phyloP scores from a whole-genome alignment of 176 grass and related monocot species.

The Avena sativa region DNA sequence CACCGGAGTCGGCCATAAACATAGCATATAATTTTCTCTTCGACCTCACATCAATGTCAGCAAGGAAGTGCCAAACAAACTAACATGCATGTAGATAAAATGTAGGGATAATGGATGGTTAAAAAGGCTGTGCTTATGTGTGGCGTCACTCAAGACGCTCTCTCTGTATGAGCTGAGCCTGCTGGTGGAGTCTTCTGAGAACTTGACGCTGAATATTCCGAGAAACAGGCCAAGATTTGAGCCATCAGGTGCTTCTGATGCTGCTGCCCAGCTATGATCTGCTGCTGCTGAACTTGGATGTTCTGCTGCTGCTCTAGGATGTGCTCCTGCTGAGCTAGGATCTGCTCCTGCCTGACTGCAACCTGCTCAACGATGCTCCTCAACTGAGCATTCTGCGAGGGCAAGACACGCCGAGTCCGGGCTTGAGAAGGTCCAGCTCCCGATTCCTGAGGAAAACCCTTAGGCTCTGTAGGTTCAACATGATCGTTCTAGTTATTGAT shows the following conservation, averaged over 20 bases:
- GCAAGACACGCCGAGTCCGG: not conserved
- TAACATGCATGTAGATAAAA: too few species aligned
- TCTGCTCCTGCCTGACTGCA: constrained; percentile 9
- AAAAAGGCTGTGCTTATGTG: not conserved
- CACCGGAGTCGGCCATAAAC: not conserved
- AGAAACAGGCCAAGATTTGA: not conserved
- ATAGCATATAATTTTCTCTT: not conserved
- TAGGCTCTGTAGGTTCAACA: constrained; percentile 12
- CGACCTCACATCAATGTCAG: not conserved
- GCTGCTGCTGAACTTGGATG: not conserved
- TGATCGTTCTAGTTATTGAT: constrained; percentile 15
- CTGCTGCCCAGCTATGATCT: constrained; percentile 5
- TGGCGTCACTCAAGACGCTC: not conserved
- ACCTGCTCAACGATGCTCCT: constrained; percentile 29
- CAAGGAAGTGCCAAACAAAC: too few species aligned
- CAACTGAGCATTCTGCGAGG: not conserved
- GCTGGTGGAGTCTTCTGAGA: not conserved
- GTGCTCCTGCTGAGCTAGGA: not conserved
- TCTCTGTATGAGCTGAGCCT: not conserved
- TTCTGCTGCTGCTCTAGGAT: not conserved
- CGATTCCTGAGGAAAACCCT: constrained; percentile 1
- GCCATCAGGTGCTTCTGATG: not conserved
- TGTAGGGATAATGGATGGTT: not conserved
- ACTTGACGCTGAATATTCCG: not conserved
- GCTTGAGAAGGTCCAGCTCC: constrained; percentile 22